Base-by-base conservation (phyloP, 2,329 filamentous ascomycete genomes). In the Fusarium verticillioides region DNA sequence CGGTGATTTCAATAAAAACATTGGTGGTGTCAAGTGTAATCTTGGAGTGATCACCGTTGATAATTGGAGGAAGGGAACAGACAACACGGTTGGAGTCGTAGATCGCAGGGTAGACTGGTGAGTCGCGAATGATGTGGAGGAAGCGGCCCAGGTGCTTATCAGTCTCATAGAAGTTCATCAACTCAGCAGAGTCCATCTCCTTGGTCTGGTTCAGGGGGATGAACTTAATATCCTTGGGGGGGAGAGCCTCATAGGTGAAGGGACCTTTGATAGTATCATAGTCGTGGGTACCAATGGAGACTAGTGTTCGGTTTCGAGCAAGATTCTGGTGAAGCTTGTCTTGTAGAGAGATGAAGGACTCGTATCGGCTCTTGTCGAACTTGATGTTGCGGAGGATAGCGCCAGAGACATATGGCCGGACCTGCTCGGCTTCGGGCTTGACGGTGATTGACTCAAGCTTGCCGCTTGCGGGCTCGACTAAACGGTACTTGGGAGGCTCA, bases 291-390 rank as follows among this genome's bases (percentile, higher is more conserved):
- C 96, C 96, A 80, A 99, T 98, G 28, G 96, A 93, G n/a, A 98
- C 96, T 52, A 99, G 85, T 2, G 96, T 98, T 78, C 96, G 88
- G 83, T 98, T 94, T 70, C 96, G 91, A 54, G 96, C 97, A 75
- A 99, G 86, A 81, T 99, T 99, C 82, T 96, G 93, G 85, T 99
- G 96, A 53, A 99, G 90, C 86, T 99, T 99, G 85, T 99, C 97
- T 85, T 99, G 96, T 53, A 99, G 89, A 63, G 92, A 90, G 81
- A 99, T 99, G 93, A 99, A 99, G 79, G 95, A 98, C 77, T 97
- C 94, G 83, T 99, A 99, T 75, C 93, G 89, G 76, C 92, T 94
- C 85, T 96, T 89, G 77, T 94, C 95, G 87, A 99, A 98, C 79
- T 92, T 94, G 86, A 99, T 89, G 81, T 95, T 94, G 75, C 96